Evolutionary conservation across 768 basidiomycete species (phyloP).

Genomic region (Trametes coccinea): DNA sequence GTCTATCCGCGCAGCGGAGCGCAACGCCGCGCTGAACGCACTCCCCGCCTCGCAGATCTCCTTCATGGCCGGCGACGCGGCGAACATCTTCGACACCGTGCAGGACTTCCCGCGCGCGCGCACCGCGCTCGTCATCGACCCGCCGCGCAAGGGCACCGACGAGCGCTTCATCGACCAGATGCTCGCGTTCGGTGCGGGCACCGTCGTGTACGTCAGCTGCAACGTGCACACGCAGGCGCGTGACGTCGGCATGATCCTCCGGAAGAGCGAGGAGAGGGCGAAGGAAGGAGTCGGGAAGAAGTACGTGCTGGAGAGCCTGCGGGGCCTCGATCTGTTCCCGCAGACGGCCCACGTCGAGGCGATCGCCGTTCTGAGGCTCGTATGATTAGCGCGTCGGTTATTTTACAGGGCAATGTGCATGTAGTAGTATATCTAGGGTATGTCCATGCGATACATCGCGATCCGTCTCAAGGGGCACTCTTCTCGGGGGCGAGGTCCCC

Average conservation of each 20-base stretch:
- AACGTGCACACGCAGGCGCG: conserved; percentile 93
- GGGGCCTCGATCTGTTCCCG: conserved; percentile 94
- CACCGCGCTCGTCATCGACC: conserved; percentile 82
- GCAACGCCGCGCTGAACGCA: conserved; percentile 65
- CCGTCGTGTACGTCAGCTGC: conserved; percentile 90
- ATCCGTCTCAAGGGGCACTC: background rate
- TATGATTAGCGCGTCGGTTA: conserved; percentile 10
- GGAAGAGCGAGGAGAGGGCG: conserved; percentile 43
- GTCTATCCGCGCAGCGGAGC: conserved; percentile 66
- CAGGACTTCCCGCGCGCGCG: conserved; percentile 59
- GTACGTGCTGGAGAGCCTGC: conserved; percentile 80
- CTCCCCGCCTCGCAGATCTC: conserved; percentile 55
- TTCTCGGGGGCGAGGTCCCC: conserved; percentile 48
- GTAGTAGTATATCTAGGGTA: background rate
- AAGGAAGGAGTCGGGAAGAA: conserved; percentile 36
- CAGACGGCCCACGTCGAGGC: conserved; percentile 93
- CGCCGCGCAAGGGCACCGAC: conserved; percentile 95
- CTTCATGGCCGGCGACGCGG: conserved; percentile 83
- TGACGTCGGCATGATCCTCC: conserved; percentile 75
- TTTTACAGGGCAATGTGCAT: background rate
- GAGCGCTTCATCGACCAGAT: conserved; percentile 76
- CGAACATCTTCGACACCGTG: conserved; percentile 77
- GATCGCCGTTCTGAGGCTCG: conserved; percentile 56
- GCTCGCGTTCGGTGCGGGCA: conserved; percentile 61
- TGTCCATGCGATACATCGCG: too few species aligned